Conservation (phyloP, 495 filamentous ascomycete species). For the Antarctomyces pellizariae region DNA sequence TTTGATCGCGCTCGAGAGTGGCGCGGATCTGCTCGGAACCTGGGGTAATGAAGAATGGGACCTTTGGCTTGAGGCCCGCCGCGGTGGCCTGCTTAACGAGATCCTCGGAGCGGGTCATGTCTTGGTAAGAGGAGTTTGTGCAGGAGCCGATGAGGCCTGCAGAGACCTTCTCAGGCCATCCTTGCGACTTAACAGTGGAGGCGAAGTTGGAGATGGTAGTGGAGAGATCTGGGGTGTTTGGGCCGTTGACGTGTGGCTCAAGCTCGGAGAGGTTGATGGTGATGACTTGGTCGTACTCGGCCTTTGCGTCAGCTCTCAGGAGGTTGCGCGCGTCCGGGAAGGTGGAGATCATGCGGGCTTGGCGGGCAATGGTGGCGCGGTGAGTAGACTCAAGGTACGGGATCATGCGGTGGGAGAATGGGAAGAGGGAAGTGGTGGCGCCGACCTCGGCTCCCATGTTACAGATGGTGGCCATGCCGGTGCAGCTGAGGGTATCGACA, state of each 20-base stretch:
- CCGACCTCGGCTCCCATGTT: conserved; percentile 87
- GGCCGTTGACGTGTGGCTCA: conserved; percentile 94
- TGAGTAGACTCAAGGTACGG: conserved; percentile 70
- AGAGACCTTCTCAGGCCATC: conserved; percentile 77
- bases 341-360: conserved; percentile 28
- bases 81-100: conserved; percentile 73
- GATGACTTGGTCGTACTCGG: conserved; percentile 72
- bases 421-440: conserved; percentile 79
- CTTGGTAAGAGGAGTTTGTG: conserved; percentile 95
- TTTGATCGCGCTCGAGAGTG: conserved; percentile 69
- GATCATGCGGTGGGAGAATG: conserved; percentile 43
- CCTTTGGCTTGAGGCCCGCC: conserved; percentile 68
- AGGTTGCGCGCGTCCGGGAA: conserved; percentile 26
- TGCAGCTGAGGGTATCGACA: conserved; percentile 69
- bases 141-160: conserved; percentile 92
- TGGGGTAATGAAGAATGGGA: conserved; percentile 86
- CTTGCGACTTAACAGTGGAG: conserved; percentile 53
- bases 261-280: conserved; percentile 78
- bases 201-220: conserved; percentile 78
- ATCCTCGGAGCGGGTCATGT: conserved; percentile 87
- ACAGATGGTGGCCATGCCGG: conserved; percentile 77
- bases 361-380: conserved; percentile 43
- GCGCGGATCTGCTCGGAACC: conserved; percentile 93
- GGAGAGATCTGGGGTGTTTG: conserved; percentile 86
- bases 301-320: conserved; percentile 51